Conservation (phyloP, 2,329 filamentous ascomycete species). For the Exserohilum rostratum region DNA sequence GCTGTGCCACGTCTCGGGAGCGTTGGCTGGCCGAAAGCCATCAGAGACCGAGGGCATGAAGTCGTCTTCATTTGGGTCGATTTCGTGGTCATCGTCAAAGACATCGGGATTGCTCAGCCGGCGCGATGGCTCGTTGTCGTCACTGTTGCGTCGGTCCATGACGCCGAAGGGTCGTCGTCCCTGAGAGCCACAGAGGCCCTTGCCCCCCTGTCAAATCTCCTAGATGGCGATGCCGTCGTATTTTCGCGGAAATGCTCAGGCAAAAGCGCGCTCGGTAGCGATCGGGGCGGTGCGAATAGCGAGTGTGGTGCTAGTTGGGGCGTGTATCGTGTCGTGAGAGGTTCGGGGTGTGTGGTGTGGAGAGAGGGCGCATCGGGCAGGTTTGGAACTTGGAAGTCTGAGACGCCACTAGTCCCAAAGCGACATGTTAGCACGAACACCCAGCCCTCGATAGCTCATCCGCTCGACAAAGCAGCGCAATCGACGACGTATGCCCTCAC, state of each 20-base stretch:
- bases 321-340: slow-evolving; percentile 29
- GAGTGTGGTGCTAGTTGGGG: slow-evolving; percentile 24
- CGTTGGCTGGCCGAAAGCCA: slow-evolving; percentile 52
- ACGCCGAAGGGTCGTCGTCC: slow-evolving; percentile 43
- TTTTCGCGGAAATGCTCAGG: slow-evolving; percentile 15
- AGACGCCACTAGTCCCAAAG: slow-evolving; percentile 16
- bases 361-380: slow-evolving; percentile 20
- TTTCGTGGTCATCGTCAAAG: slow-evolving; percentile 57
- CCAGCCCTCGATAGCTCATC: slow-evolving; percentile 8
- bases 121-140: slow-evolving; percentile 35
- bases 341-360: slow-evolving; percentile 22
- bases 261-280: slow-evolving; percentile 19
- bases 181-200: slow-evolving; percentile 38
- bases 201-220: slow-evolving; percentile 32
- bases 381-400: slow-evolving; percentile 32
- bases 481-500: background rate
- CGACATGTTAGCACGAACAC: slow-evolving; percentile 38
- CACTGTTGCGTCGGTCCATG: slow-evolving; percentile 48
- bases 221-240: slow-evolving; percentile 20
- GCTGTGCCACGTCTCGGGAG: slow-evolving; percentile 23
- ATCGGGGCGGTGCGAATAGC: slow-evolving; percentile 21
- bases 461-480: slow-evolving; percentile 18
- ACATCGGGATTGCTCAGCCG: slow-evolving; percentile 50
- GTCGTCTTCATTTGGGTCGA: slow-evolving; percentile 49
- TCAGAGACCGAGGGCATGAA: slow-evolving; percentile 53